A percentile compares a stretch with the other conserved stretches of the same genome.
Evolutionary conservation across 2,329 filamentous ascomycete species (phyloP).

Genomic region (Aspergillus glaucus): DNA sequence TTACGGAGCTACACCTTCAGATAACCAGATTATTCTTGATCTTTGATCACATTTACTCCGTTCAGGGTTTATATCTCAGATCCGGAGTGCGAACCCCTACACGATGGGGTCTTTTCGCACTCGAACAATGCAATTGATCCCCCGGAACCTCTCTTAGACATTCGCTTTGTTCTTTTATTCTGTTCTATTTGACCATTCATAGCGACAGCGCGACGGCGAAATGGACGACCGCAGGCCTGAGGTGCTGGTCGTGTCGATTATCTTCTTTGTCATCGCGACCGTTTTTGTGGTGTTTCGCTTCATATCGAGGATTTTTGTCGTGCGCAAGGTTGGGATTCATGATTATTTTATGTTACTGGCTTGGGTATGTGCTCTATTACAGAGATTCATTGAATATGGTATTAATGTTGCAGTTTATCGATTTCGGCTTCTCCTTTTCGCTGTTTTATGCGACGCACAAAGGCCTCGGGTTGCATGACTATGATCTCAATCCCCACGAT

Average conservation of each 20-base stretch:
- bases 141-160: background rate
- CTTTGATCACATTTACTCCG: too few species aligned
- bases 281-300: constrained; percentile 70
- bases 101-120: constrained; percentile 1
- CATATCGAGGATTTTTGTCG: constrained; percentile 64
- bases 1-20: too few species aligned
- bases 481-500: constrained; percentile 26
- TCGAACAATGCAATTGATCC: background rate
- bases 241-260: constrained; percentile 39
- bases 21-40: too few species aligned
- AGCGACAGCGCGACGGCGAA: background rate
- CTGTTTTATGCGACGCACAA: constrained; percentile 40
- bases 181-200: background rate
- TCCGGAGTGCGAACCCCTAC: background rate
- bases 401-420: constrained; percentile 26
- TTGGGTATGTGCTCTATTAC: constrained; percentile 50
- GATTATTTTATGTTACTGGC: constrained; percentile 76
- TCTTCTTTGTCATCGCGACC: constrained; percentile 58
- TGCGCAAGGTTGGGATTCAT: constrained; percentile 65
- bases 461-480: constrained; percentile 40
- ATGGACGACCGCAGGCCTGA: constrained; percentile 25
- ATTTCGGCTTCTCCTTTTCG: constrained; percentile 43
- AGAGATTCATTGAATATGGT: background rate
- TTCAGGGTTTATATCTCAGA: too few species aligned
- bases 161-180: background rate